Base-by-base conservation (phyloP, 1,139 yeast species). In the Suhomyces coccinellae region DNA sequence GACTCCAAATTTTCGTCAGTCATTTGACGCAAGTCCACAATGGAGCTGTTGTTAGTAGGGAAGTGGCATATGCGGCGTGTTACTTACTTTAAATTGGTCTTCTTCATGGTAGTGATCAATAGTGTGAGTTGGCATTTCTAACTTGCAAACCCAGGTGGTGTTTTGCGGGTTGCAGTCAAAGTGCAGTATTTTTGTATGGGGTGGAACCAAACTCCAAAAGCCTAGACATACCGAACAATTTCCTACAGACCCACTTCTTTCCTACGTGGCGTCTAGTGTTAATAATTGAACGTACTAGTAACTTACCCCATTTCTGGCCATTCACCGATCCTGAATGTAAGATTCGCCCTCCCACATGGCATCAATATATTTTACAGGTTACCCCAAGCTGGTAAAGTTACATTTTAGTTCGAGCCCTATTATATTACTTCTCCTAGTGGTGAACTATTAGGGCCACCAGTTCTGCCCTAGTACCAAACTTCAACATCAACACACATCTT, bases 1-100 rank as follows among this genome's bases (percentile, higher is more conserved):
- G 62, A 58, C 3, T 75, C 62, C 35, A 81, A 63, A 36, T 69
- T 69, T 14, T 79, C 84, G 55, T 81, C 85, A 9, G 75, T 65
- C 29, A 78, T 73, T 29, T 69, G 70, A 49, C 78, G 73, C 54
- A 81, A 67, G 6, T 78, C 80, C 17, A 63, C 58, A 5, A 72
- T 70, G 2, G 83, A 77, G 53, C 76, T 55, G 38, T 3, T 6
- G 51, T 49, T 47, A 47, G 51, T 40, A 24, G n/a, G 11, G 26
- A 22, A n/a, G 1, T 5, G 14, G 13, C 16, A 8, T n/a, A 13
- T 29, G 13, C 15, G 17, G 15, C 14, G 8, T 38, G 26, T 6
- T 40, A 64, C 68, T 44, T 56, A 65, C 69, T 63, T 63, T 49
- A 65, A 57, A 47, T 65, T 65, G 35, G 60, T 59, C 49, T 57